phyloP scores from a whole-genome alignment of 495 filamentous ascomycete genomes.

The Bryoglossum gracile region DNA sequence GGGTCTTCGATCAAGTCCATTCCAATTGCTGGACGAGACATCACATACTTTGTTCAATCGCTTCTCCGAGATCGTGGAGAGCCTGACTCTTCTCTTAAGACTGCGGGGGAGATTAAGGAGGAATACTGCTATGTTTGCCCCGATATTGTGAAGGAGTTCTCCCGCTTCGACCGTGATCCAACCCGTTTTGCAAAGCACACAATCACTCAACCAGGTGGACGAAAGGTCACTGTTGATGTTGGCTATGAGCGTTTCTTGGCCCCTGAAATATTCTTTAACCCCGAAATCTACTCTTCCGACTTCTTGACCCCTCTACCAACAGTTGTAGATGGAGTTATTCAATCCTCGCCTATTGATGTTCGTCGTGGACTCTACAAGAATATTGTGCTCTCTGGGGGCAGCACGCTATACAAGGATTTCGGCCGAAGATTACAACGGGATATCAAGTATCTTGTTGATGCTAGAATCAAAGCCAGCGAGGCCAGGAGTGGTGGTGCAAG shows the following conservation, averaged over 20 bases:
- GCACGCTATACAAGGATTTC: constrained; percentile 96
- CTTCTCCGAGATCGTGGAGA: constrained; percentile 93
- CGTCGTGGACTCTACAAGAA: constrained; percentile 98
- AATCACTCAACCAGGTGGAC: constrained; percentile 79
- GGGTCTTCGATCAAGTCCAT: constrained; percentile 98
- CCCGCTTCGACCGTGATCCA: constrained; percentile 84
- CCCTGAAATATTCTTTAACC: constrained; percentile 99
- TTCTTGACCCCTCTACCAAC: constrained; percentile 91
- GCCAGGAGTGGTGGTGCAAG: constrained; percentile 77
- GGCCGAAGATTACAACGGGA: constrained; percentile 91
- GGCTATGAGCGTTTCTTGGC: constrained; percentile 98
- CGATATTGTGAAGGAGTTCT: constrained; percentile 97
- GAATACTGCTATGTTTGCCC: constrained; percentile 97
- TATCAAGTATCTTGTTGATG: constrained; percentile 91
- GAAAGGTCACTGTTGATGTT: constrained; percentile 77
- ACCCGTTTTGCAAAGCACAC: constrained; percentile 84
- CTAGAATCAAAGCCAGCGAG: constrained; percentile 82
- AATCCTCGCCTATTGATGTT: constrained; percentile 94
- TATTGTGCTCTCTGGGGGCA: constrained; percentile 94
- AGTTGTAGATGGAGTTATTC: constrained; percentile 93
- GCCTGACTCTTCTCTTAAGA: constrained; percentile 93
- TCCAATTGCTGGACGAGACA: constrained; percentile 92
- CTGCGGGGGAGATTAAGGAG: constrained; percentile 95
- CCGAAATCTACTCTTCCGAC: constrained; percentile 97
- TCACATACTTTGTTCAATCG: constrained; percentile 96